phyloP scores from a whole-genome alignment of 768 basidiomycete species.

The Lactarius hengduanensis region DNA sequence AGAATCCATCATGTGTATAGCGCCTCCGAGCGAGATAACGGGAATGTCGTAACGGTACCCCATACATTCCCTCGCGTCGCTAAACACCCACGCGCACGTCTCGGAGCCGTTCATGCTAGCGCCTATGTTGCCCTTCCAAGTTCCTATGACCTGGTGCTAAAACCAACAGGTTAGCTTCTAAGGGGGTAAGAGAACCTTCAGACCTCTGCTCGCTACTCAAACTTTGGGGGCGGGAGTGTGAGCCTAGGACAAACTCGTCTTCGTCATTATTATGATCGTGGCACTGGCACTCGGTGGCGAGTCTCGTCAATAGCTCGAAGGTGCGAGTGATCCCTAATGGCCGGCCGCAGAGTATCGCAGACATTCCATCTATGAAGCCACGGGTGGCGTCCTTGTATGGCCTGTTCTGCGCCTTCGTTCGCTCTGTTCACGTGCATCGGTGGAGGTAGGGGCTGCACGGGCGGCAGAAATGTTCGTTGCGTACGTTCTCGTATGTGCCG shows the following conservation, averaged over 20 bases:
- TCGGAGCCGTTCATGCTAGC: not conserved
- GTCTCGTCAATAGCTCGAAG: not conserved
- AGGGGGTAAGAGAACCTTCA: too few species aligned
- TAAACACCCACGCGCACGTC: not conserved
- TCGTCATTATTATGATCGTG: not conserved
- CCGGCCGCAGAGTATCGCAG: not conserved
- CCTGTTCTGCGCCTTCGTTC: not conserved
- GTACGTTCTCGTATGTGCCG: conserved; percentile 4
- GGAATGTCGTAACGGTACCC: too few species aligned
- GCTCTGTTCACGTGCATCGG: not conserved
- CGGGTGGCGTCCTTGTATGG: not conserved
- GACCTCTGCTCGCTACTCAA: too few species aligned
- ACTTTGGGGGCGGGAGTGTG: not conserved
- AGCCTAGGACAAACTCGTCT: not conserved
- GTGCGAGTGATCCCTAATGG: not conserved
- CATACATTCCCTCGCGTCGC: too few species aligned
- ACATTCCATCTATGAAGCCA: not conserved
- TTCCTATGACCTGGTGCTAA: not conserved
- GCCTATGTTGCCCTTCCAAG: not conserved
- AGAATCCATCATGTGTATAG: not conserved
- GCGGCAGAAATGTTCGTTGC: conserved; percentile 4
- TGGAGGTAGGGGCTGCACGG: not conserved
- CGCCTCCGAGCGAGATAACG: too few species aligned
- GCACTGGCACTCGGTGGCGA: not conserved
- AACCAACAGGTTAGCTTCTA: not conserved